Conservation (phyloP, 2,329 filamentous ascomycete genomes). For the Alternaria novae-zelandiae region DNA sequence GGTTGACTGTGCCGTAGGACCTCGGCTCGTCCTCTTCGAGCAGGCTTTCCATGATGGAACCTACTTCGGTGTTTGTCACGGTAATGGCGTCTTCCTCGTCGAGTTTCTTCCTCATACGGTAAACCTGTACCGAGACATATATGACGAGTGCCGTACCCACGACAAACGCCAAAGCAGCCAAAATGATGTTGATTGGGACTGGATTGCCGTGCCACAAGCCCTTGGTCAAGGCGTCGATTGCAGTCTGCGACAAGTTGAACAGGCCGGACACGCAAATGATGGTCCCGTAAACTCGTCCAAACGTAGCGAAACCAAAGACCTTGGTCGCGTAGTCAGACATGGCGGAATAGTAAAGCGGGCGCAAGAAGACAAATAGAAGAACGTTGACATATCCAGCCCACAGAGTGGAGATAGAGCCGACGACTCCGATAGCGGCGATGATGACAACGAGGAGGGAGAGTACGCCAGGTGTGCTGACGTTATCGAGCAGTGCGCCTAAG, state of each 20-base stretch:
- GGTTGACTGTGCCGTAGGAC: constrained; percentile 33
- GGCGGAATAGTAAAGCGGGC: constrained; percentile 88
- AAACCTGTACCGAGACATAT: constrained; percentile 41
- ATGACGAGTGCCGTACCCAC: constrained; percentile 69
- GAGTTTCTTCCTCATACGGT: constrained; percentile 39
- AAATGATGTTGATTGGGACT: constrained; percentile 73
- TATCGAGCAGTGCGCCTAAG: constrained; percentile 79
- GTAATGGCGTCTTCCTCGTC: constrained; percentile 57
- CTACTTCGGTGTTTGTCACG: constrained; percentile 73
- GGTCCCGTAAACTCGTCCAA: constrained; percentile 87
- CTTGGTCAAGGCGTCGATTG: constrained; percentile 78
- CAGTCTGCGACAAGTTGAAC: constrained; percentile 81
- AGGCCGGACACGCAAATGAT: constrained; percentile 85
- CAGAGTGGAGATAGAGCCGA: constrained; percentile 73
- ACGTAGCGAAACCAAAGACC: constrained; percentile 88
- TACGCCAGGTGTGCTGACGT: constrained; percentile 72
- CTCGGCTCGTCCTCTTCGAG: constrained; percentile 44
- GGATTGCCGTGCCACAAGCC: constrained; percentile 73
- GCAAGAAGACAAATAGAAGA: constrained; percentile 78
- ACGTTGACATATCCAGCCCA: constrained; percentile 79
- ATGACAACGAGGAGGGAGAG: constrained; percentile 71
- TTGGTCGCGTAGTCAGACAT: constrained; percentile 89
- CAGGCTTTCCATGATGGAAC: constrained; percentile 57
- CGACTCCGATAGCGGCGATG: constrained; percentile 74
- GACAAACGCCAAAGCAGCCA: constrained; percentile 66